Evolutionary conservation across 768 basidiomycete species (phyloP), one percentile per base, ranked within the genome.

Genomic region (Suillus placidus): DNA sequence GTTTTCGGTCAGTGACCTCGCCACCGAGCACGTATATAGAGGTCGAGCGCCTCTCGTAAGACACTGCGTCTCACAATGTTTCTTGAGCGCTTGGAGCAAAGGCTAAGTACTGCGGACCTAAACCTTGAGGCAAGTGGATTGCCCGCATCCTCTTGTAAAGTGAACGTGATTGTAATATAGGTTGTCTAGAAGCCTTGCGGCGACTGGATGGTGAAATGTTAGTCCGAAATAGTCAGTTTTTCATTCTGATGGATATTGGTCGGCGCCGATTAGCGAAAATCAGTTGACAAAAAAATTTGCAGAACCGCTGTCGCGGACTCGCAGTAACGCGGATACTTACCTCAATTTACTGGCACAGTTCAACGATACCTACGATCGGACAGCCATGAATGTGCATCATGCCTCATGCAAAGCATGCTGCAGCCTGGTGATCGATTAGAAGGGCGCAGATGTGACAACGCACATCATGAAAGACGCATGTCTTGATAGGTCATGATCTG

Each of bases 401-500:
- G 26, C 58, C 58, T 60, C 58, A 13, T 38, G 58, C 26, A 60
- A 30, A 30, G 5, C 58, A 30, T 60, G 58, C 58, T n/a, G n/a
- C n/a, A n/a, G n/a, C n/a, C n/a, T 60, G 58, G 58, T 60, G 58
- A 60, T 38, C 0, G 26, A 18, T 8, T 20, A 3, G 26, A 30
- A 60, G 40, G 58, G 58, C 18, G 58, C 12, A 42, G 12, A 40
- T 30, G 37, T 38, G 58, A 60, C 26, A 42, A 30, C 26, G 9
- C 40, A 30, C 40, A 42, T 60, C 40, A 60, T 60, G 26, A 60
- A 60, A 60, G 26, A 42, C 40, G 38, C 58, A 26, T 42, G 58
- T 58, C 14, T 12, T 40, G 57, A 58, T 58, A 49, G 26, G 57
- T 60, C 38, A 30, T 60, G 58, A 60, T 60, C 35, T 60, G 40